phyloP scores from a whole-genome alignment of 2,329 filamentous ascomycete species.

The Penicillium sclerotigenum region DNA sequence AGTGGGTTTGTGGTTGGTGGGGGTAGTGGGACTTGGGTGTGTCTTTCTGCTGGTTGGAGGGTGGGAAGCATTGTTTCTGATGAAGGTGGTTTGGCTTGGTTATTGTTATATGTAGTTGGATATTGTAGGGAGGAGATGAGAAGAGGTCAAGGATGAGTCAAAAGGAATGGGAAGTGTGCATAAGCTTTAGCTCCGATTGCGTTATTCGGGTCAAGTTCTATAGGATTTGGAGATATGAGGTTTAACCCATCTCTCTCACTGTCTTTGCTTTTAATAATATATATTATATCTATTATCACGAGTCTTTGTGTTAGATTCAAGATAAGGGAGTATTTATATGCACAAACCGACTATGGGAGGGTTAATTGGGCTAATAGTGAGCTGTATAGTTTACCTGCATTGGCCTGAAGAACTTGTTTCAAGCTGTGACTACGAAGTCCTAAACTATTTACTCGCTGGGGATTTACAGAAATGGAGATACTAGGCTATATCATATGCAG shows the following conservation, averaged over 20 bases:
- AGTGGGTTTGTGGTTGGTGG: conserved; percentile 18
- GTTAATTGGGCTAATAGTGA: no score
- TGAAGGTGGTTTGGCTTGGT: neutral
- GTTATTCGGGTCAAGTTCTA: neutral
- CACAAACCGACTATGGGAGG: no score
- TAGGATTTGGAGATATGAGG: neutral
- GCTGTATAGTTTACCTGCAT: no score
- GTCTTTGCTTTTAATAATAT: neutral
- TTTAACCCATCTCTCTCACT: neutral
- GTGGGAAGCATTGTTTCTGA: neutral
- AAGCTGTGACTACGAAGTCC: no score
- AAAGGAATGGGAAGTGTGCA: neutral
- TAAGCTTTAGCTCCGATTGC: neutral
- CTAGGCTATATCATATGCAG: no score
- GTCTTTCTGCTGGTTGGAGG: conserved; percentile 1
- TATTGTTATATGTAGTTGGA: neutral
- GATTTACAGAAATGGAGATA: no score
- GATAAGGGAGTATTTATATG: no score
- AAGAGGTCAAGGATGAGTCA: neutral
- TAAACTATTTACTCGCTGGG: no score
- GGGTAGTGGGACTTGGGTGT: conserved; percentile 1
- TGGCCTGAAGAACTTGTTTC: no score
- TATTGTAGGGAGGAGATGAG: neutral
- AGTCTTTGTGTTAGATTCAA: no score
- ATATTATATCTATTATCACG: no score